Evolutionary conservation across 441 rosid genomes (phyloP).

Genomic region (Hypseocharis bilobata): DNA sequence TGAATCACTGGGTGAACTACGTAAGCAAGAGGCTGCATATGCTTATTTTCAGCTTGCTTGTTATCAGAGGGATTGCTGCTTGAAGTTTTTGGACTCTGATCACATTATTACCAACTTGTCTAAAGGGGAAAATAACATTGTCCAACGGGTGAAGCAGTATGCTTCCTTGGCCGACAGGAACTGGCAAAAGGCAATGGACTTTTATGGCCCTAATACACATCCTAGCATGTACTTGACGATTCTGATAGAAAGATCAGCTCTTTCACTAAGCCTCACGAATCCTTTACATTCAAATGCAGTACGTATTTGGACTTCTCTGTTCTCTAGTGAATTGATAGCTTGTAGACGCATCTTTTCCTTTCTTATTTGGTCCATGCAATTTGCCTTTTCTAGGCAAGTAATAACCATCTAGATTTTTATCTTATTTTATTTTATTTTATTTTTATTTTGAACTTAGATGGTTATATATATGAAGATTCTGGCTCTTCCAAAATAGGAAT

Average conservation of each 20-base stretch:
- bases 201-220: constrained; percentile 58
- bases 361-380: not conserved
- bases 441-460: too few species aligned
- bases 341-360: not conserved
- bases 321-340: not conserved
- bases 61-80: constrained; percentile 70
- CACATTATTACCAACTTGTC: constrained; percentile 30
- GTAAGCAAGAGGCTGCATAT: constrained; percentile 84
- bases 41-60: constrained; percentile 77
- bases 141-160: constrained; percentile 70
- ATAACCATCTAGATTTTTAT: too few species aligned
- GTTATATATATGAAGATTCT: too few species aligned
- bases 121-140: constrained; percentile 40
- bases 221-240: constrained; percentile 67
- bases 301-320: constrained; percentile 26
- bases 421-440: too few species aligned
- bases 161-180: constrained; percentile 77
- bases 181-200: constrained; percentile 74
- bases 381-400: constrained; percentile 6
- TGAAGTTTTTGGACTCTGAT: constrained; percentile 50
- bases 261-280: constrained; percentile 46
- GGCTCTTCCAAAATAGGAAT: too few species aligned
- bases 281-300: constrained; percentile 46
- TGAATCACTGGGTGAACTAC: constrained; percentile 66
- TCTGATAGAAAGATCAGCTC: constrained; percentile 60